Conservation (phyloP, 2,329 filamentous ascomycete genomes). For the Ceratocystis eucalypticola region DNA sequence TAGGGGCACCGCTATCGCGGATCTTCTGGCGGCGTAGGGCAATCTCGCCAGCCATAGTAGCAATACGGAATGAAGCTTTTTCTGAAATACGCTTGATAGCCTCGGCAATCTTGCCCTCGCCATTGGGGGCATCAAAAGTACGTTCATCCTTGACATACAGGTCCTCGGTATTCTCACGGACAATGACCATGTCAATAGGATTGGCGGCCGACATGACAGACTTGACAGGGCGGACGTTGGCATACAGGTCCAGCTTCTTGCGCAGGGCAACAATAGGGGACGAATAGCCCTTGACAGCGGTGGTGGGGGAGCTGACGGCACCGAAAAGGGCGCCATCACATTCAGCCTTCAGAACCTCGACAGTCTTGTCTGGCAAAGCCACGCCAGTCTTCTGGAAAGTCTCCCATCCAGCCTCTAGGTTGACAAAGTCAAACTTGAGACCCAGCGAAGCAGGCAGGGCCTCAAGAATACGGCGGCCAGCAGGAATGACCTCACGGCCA, state of each 20-base stretch:
- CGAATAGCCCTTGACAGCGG: slow-evolving; percentile 85
- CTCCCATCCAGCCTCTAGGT: slow-evolving; percentile 86
- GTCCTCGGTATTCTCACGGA: slow-evolving; percentile 97
- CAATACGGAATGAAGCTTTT: slow-evolving; percentile 71
- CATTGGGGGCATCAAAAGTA: slow-evolving; percentile 58
- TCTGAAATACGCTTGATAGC: slow-evolving; percentile 95
- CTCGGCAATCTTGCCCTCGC: slow-evolving; percentile 71
- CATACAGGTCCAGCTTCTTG: slow-evolving; percentile 89
- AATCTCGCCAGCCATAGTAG: slow-evolving; percentile 88
- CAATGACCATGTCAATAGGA: slow-evolving; percentile 92
- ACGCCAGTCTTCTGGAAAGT: slow-evolving; percentile 81
- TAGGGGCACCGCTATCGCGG: slow-evolving; percentile 42
- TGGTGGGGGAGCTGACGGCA: slow-evolving; percentile 78
- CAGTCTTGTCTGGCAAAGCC: slow-evolving; percentile 80
- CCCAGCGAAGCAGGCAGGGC: slow-evolving; percentile 80
- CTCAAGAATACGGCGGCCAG: slow-evolving; percentile 82
- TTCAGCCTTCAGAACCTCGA: slow-evolving; percentile 74
- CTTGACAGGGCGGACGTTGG: slow-evolving; percentile 95
- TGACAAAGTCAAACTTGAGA: slow-evolving; percentile 85
- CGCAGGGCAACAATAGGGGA: slow-evolving; percentile 92
- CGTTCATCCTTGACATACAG: slow-evolving; percentile 95
- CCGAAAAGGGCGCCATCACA: slow-evolving; percentile 96
- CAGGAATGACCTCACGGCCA: slow-evolving; percentile 94
- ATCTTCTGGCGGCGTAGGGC: slow-evolving; percentile 75
- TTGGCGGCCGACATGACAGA: slow-evolving; percentile 50